phyloP scores from a whole-genome alignment of 345 rosid genomes.

The Pugionium dolabratum region DNA sequence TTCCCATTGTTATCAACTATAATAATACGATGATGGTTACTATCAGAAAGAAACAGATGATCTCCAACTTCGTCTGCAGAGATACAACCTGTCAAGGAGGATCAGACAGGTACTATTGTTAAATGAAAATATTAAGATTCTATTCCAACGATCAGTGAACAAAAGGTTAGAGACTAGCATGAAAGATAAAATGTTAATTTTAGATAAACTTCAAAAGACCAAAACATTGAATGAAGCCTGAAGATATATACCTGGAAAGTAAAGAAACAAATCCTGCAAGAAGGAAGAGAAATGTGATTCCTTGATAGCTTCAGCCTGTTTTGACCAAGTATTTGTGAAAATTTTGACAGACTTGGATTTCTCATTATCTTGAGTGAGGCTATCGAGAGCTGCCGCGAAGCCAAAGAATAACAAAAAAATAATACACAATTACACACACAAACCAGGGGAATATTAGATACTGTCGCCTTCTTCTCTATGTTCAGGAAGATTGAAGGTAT shows the following conservation, averaged over 20 bases:
- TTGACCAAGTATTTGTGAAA: conserved; percentile 58
- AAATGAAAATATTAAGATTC: neutral
- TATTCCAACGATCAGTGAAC: neutral
- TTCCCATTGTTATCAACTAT: conserved; percentile 57
- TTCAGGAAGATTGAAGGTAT: neutral
- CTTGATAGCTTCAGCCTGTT: conserved; percentile 51
- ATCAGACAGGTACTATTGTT: conserved; percentile 8
- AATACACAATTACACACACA: conserved; percentile 11
- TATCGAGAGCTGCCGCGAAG: conserved; percentile 52
- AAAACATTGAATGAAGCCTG: neutral
- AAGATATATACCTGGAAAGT: conserved; percentile 63
- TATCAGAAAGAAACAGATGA: conserved; percentile 82
- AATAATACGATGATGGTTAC: conserved; percentile 91
- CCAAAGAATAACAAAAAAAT: conserved; percentile 34
- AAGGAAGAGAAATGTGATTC: conserved; percentile 53
- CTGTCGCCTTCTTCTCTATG: neutral
- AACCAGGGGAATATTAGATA: neutral
- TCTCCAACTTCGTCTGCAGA: conserved; percentile 69
- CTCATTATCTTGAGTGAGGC: conserved; percentile 40
- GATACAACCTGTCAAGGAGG: conserved; percentile 58
- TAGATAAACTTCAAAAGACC: neutral
- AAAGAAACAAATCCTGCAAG: conserved; percentile 60
- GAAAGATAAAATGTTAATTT: conserved; percentile 10
- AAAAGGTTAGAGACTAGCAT: neutral
- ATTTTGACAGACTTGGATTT: conserved; percentile 38